Evolutionary conservation across 345 rosid species (phyloP), one percentile per base, ranked within the genome.

Genomic region (Euclidium syriacum): DNA sequence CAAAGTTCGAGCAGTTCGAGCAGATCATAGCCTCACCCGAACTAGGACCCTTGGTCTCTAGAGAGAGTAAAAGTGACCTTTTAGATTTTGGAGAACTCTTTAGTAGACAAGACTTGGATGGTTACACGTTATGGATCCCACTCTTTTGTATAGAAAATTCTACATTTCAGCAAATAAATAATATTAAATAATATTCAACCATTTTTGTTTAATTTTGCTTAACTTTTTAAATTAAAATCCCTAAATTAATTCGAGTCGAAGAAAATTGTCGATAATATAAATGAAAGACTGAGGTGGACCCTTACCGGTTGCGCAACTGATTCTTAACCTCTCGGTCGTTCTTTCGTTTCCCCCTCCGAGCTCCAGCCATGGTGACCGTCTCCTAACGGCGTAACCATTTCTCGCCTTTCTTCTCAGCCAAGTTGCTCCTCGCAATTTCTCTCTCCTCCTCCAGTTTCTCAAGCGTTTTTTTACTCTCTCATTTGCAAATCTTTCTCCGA

Each of bases 291-390:
- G 24, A 33, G 30, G 67, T 68, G 62, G 73, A 60, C 73, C 54
- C 73, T 11, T 16, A 67, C 24, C n/a, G 9, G 58, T 59, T 24
- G 46, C 55, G 61, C 73, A 68, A 60, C 67, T 2, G 73, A 68
- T 42, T 60, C 55, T 60, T 46, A 60, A 43, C 67, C 73, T 52
- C 67, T 68, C 30, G 48, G 61, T 68, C 40, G 27, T 41, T 68
- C 40, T 20, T 41, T 67, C 24, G 35, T 59, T 58, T 47, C 26
- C 3, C 35, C 54, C 34, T 22, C 27, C 32, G 43, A 52, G 67
- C 73, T 68, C 62, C 14, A 52, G 61, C 25, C 39, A 60, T 60
- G 73, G 73, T 20, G 39, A 44, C 73, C 34, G 1, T 52, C 54
- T 33, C 43, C 5, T 68, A 52, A 60, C 54, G 24, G 24, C 39